Evolutionary conservation across 2,329 filamentous ascomycete species (phyloP), one percentile per base, ranked within the genome.

Genomic region (Daldinia sp.): DNA sequence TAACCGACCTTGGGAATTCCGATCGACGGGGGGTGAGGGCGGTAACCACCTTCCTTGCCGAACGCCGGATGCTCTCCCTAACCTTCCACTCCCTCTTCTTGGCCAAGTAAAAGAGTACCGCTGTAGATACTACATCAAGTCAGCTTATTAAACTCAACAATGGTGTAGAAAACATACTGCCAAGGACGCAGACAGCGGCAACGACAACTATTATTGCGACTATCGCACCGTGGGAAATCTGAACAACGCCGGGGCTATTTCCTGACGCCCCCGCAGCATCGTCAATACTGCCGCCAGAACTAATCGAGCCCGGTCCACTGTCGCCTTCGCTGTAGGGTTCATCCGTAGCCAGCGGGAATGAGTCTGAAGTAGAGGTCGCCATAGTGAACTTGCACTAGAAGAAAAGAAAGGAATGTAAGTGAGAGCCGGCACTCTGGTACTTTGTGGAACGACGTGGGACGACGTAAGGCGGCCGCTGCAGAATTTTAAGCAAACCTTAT

Each of bases 61-160:
- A 94, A 71, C 87, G 88, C 62, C 90, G 87, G 64, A 97, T 84
- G 33, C 86, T 91, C 77, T 92, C 88, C 65, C 90, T 88, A 72
- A 96, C 84, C 72, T 90, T 92, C 93, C 93, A 96, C 79, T 94
- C 92, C 53, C 90, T 88, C 82, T 93, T 94, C 84, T 96, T 96
- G 62, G 93, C 92, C 41, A 95, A 78, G 79, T 90, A 93, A 82
- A 92, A 97, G 30, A 96, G 87, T 2, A 88, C 81, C 2, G 89
- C 87, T 37, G 87, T 90, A 23, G 84, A 85, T 69, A 90, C 91
- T 92, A 72, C 44, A 53, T 30, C 74, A 70, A 73, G 58, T 72
- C 35, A 60, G 48, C 53, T 61, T 28, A 23, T 35, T 35, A 30
- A 50, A 28, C 30, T 6, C 4, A 48, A 26, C 15, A 13, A 4